phyloP scores from a whole-genome alignment of 1,284 basidiomycete genomes.

The Tilletia setariae region DNA sequence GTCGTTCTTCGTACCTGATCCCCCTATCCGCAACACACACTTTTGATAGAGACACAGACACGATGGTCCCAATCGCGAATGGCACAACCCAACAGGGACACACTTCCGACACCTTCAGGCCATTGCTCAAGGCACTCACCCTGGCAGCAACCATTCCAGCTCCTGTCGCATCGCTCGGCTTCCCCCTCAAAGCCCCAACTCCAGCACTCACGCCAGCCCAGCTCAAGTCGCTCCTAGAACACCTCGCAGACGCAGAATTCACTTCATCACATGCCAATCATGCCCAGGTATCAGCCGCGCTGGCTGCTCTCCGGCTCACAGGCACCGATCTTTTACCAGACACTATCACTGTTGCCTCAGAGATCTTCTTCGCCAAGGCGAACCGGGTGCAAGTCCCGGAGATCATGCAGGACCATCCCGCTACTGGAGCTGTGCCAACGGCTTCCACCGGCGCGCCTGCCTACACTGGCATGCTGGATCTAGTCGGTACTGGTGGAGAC shows the following conservation, averaged over 20 bases:
- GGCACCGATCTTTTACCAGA: slow-evolving; percentile 39
- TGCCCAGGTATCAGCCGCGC: slow-evolving; percentile 46
- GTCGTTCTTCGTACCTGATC: background rate
- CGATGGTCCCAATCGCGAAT: too few species aligned
- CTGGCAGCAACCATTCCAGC: slow-evolving; percentile 20
- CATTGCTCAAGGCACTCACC: slow-evolving; percentile 41
- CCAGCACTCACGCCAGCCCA: slow-evolving; percentile 30
- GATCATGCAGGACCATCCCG: slow-evolving; percentile 28
- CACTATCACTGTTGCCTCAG: slow-evolving; percentile 39
- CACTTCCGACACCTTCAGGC: slow-evolving; percentile 42
- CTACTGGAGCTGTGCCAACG: background rate
- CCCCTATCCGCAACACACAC: too few species aligned
- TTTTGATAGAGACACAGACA: too few species aligned
- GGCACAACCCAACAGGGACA: slow-evolving; percentile 18
- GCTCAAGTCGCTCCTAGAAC: slow-evolving; percentile 38
- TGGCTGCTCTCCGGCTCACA: slow-evolving; percentile 47
- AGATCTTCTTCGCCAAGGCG: slow-evolving; percentile 36
- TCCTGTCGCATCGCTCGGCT: background rate
- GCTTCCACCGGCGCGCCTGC: slow-evolving; percentile 3
- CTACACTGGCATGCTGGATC: slow-evolving; percentile 45
- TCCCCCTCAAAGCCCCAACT: slow-evolving; percentile 17
- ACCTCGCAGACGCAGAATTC: slow-evolving; percentile 49
- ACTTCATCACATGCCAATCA: slow-evolving; percentile 42
- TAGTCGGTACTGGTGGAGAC: slow-evolving; percentile 83
- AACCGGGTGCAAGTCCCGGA: background rate